A percentile compares a stretch with the other conserved stretches of the same genome.
These are phyloP conservation scores for Pelargonium citronellum DNA, from an alignment of 441 rosid species.

Conservation along the genomic window DNA sequence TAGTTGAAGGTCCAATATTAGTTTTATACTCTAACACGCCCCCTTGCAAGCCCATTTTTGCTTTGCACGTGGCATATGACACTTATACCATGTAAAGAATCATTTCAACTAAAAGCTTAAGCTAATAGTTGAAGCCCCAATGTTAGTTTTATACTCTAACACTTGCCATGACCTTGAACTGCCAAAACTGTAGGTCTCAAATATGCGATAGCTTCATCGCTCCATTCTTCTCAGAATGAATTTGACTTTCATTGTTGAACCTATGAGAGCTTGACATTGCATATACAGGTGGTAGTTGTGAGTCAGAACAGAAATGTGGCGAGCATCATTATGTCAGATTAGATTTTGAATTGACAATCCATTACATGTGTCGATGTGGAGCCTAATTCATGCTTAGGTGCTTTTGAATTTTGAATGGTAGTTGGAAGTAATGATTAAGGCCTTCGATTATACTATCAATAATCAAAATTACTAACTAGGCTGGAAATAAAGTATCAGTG, in stretches of 20 bases:
- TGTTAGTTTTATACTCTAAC: too few species aligned
- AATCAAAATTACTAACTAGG: background rate
- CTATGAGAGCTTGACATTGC: constrained; percentile 1
- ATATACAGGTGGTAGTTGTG: background rate
- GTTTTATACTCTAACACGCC: too few species aligned
- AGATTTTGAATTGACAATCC: background rate
- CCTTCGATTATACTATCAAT: background rate
- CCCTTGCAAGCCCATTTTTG: too few species aligned
- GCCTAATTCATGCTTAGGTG: constrained; percentile 1
- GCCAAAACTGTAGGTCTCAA: constrained; percentile 1
- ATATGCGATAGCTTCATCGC: background rate
- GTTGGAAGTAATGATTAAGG: constrained; percentile 1
- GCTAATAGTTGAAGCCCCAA: too few species aligned
- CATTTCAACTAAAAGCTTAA: too few species aligned
- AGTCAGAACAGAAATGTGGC: background rate
- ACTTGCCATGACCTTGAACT: background rate
- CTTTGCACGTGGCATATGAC: too few species aligned
- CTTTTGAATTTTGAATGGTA: constrained; percentile 2
- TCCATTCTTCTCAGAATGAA: background rate
- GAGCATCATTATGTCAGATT: background rate
- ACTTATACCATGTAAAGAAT: too few species aligned
- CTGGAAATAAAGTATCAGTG: background rate
- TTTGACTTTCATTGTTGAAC: background rate
- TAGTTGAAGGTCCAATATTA: too few species aligned
- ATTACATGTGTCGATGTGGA: background rate